Percentiles rank a stretch among this genome's conserved stretches.
Evolutionary conservation across 495 filamentous ascomycete genomes (phyloP).

Genomic region (Trichoderma virens): DNA sequence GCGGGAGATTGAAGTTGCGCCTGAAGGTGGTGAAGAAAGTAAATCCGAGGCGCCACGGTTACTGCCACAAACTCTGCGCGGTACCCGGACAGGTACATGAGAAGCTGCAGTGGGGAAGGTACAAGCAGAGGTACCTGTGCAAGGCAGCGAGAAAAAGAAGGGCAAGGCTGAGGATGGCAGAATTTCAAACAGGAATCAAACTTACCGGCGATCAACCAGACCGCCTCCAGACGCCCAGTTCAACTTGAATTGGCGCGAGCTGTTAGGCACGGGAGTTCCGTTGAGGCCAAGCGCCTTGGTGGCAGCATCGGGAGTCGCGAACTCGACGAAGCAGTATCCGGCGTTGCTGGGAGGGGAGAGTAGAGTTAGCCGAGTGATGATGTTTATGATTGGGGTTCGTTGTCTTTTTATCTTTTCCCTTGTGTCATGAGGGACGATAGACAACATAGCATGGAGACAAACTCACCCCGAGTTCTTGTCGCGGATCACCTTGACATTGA

Average conservation of each 20-base stretch:
- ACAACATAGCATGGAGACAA: constrained; percentile 61
- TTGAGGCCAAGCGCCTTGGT: constrained; percentile 85
- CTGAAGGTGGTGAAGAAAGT: background rate
- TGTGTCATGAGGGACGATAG: no score
- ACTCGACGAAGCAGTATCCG: constrained; percentile 98
- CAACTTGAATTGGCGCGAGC: constrained; percentile 90
- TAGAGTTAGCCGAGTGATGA: constrained; percentile 18
- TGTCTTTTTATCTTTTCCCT: no score
- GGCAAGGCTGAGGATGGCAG: background rate
- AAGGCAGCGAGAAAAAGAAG: background rate
- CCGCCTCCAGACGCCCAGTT: constrained; percentile 99
- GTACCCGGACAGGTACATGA: background rate
- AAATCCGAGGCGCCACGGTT: background rate
- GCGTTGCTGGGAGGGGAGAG: constrained; percentile 60
- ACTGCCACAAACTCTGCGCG: background rate
- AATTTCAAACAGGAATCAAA: constrained; percentile 10
- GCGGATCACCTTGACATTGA: constrained; percentile 99
- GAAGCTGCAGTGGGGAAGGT: background rate
- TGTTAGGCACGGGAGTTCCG: constrained; percentile 88
- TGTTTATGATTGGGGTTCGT: constrained; percentile 55
- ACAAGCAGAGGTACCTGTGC: background rate
- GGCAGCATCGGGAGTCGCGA: constrained; percentile 72
- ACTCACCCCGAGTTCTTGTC: constrained; percentile 98
- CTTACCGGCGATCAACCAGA: constrained; percentile 83
- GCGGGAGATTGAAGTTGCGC: background rate